Evolutionary conservation across 202 grass and related monocot genomes (phyloP), one percentile per base, ranked within the genome.

Genomic region (Miscanthus sacchariflorus): DNA sequence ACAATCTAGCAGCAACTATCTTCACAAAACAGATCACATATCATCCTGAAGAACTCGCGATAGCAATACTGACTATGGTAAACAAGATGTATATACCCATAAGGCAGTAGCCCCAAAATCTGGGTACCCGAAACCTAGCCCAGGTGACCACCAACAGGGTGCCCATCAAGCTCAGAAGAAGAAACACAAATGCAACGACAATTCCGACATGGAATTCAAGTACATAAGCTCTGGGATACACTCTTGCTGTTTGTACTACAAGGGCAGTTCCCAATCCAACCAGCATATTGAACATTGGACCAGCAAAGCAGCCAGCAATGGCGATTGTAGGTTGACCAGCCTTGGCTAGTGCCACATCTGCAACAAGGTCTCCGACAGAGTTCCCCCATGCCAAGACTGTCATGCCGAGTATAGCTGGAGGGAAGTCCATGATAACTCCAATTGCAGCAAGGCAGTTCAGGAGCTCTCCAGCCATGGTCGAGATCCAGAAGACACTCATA

Each of bases 231-330:
- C 78, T 83, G 12, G 96, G 94, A 76, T 96, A 92, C 15, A 95
- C 86, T 61, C 91, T 93, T 68, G 91, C 86, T 78, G 96, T 95
- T 25, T 96, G 92, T 82, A 93, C 88, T 38, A 99, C 89, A 33
- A 96, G 90, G 52, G 94, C 96, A 19, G 91, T 87, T 56, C 94
- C 96, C 78, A 99, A 87, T n/a, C 97, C 97, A 72, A 99, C 92
- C 72, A 99, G 79, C 96, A 95, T 99, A 74, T 99, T 99, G 88
- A 96, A 96, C 94, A 99, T 99, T 65, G 96, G 94, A 12, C 96
- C 96, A 12, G 94, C 97, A 85, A 99, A 99, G 81, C 94, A 99
- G 58, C 96, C 96, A 45, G 94, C 96, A 6, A 95, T 88, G 79
- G 96, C 96, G 15, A 99, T 90, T 40, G 84, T 86, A 58, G 96